These are phyloP conservation scores for Komagataella kurtzmanii DNA, from an alignment of 805 yeast genomes.

Conservation along the genomic window DNA sequence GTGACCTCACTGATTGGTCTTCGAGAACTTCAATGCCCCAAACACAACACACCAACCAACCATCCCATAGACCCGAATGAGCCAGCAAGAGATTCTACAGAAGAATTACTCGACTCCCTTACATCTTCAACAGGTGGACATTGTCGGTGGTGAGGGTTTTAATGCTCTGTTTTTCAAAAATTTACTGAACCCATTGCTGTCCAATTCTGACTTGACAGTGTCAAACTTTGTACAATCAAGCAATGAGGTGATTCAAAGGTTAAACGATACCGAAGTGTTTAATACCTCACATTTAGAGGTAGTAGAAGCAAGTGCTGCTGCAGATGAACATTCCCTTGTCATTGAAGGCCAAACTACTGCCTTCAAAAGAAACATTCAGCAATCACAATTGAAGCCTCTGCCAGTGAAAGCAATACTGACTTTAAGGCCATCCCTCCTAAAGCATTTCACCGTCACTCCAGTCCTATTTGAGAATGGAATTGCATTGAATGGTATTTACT, in stretches of 20 bases:
- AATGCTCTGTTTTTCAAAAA: constrained; percentile 30
- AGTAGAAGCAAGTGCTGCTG: background rate
- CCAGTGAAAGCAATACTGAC: constrained; percentile 18
- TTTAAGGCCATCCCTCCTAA: constrained; percentile 17
- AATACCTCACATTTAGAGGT: constrained; percentile 11
- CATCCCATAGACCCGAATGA: background rate
- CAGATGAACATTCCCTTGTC: constrained; percentile 5
- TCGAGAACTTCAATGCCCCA: background rate
- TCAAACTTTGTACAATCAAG: constrained; percentile 21
- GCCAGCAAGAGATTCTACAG: background rate
- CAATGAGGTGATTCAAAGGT: constrained; percentile 8
- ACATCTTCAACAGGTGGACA: constrained; percentile 15
- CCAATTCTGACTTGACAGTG: constrained; percentile 23
- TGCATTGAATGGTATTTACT: constrained; percentile 18
- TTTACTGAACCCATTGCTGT: constrained; percentile 29
- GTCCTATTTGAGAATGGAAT: constrained; percentile 20
- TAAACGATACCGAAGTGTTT: constrained; percentile 15
- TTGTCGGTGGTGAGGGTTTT: constrained; percentile 16
- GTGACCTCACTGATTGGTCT: background rate
- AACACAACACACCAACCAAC: background rate
- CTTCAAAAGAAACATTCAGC: constrained; percentile 9
- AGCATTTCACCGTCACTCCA: constrained; percentile 19
- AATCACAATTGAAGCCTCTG: constrained; percentile 12
- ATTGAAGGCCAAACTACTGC: background rate
- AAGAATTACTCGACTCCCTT: constrained; percentile 10